Evolutionary conservation across 2,329 filamentous ascomycete genomes (phyloP), one percentile per base, ranked within the genome.

Genomic region (Botryosphaeria dothidea): DNA sequence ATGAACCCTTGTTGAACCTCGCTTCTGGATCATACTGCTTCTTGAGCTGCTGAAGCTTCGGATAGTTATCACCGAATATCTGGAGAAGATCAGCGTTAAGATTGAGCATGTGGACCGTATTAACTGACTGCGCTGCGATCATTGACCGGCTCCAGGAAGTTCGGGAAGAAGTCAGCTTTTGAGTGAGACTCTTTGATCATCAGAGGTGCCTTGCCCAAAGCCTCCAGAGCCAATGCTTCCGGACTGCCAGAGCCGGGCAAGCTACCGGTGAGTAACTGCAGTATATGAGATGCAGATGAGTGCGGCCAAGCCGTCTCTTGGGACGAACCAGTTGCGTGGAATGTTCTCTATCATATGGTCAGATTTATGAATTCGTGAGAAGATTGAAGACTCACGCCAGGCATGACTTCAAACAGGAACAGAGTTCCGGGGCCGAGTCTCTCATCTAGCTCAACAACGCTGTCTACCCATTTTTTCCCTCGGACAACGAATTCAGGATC

Each of bases 321-420:
- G 8, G 67, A 64, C 0, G 67, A 66, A n/a, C 49, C 45, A 11
- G 68, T 67, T 1, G 67, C 68, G 46, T 65, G 66, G 67, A 71
- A 70, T 1, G 69, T 67, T 2, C 36, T 61, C 25, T 52, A 4
- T 21, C 13, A 19, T 49, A 23, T 34, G 11, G 17, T 19, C n/a
- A 34, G 49, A 11, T 23, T 2, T 13, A 17, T 4, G 3, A 36
- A 3, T 2, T 52, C 2, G 7, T 8, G 2, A 19, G 21, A 13
- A 21, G 6, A 21, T 1, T 19, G 19, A 17, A 17, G 11, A 23
- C 63, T 36, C 34, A 71, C 70, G 61, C 67, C 64, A 56, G 73
- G 72, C 70, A 73, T 73, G 58, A 73, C 69, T 46, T 74, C 72
- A 8, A 74, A 64, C 3, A 74, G 48, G 2, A 74, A 68, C 0